Conservation (phyloP, 2,329 filamentous ascomycete genomes). For the Penicillium thymicola region DNA sequence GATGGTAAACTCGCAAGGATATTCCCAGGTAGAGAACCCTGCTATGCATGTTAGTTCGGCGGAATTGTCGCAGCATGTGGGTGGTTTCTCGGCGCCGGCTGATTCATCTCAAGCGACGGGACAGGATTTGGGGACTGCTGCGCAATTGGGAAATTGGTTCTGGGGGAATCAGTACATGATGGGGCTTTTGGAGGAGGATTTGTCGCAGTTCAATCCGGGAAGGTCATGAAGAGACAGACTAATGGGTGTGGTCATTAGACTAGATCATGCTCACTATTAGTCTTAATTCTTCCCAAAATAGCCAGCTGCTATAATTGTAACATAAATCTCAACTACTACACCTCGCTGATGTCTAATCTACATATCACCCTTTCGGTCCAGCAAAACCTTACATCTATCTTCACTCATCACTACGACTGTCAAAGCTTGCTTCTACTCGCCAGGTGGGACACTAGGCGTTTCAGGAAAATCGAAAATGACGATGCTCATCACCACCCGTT, state of each 20-base stretch:
- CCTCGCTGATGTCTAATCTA: neutral
- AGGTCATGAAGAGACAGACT: neutral
- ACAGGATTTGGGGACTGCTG: neutral
- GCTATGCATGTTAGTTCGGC: neutral
- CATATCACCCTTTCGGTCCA: neutral
- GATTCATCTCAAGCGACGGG: slow-evolving; percentile 16
- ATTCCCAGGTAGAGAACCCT: slow-evolving; percentile 8
- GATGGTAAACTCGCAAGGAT: neutral
- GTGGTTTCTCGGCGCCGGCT: slow-evolving; percentile 2
- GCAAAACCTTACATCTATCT: slow-evolving; percentile 27
- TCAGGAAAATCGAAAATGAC: neutral
- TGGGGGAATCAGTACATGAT: slow-evolving; percentile 64
- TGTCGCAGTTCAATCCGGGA: slow-evolving; percentile 30
- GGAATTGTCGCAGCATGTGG: neutral
- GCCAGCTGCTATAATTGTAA: neutral
- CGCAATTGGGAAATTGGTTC: slow-evolving; percentile 62
- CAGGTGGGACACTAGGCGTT: slow-evolving; percentile 13
- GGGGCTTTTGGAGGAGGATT: slow-evolving; percentile 61
- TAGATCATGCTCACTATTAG: neutral
- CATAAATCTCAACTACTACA: neutral
- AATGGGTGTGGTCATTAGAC: neutral
- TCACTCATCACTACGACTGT: slow-evolving; percentile 24
- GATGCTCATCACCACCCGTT: too few species aligned
- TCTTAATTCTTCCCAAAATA: neutral
- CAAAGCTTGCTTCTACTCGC: slow-evolving; percentile 21